Evolutionary conservation across 768 basidiomycete species (phyloP), one percentile per base, ranked within the genome.

Genomic region (Megacollybia marginata): DNA sequence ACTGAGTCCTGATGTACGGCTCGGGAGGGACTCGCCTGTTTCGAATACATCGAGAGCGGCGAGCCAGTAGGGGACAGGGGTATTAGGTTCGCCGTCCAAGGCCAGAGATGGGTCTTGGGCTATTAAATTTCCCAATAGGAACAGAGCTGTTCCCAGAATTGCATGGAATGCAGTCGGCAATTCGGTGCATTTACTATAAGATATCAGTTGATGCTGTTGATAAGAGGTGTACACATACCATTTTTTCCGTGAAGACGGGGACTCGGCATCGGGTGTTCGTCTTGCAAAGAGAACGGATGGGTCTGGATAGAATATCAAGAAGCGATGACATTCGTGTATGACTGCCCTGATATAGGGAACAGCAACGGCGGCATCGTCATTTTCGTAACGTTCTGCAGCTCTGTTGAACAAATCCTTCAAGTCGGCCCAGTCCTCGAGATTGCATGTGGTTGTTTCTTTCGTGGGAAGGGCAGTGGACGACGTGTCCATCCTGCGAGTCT

Each of bases 11-110:
- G 55, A 66, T 5, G 67, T 67, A 33, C 71, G 71, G 33, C 71
- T 70, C 1, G 82, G 82, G 7, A 82, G 65, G 54, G 72, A 79
- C 57, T 85, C 82, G 42, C 82, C 83, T 7, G 76, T 79, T 64
- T 85, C 81, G 56, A 87, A 83, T 7, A 83, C 79, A 57, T 85
- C 83, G 48, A 88, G 69, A 1, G 84, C 81, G n/a, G 78, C 74
- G 34, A 82, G 71, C 78, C 80, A 86, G 60, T 83, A 85, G 0
- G 75, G 70, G 4, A 69, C 66, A 11, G 79, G 69, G 2, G 58
- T 64, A 12, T 58, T 57, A 9, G 82, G 83, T 55, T 87, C 83
- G 35, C 77, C 82, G 3, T 70, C 62, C 10, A 79, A 63, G 1
- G 75, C 76, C 12, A 80, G 65, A 1, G 71, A 60, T 2, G 78